A percentile compares a stretch with the other conserved stretches of the same genome.
These are phyloP conservation scores for Picea abies DNA, from an alignment of 83 land plant species.

Conservation along the genomic window DNA sequence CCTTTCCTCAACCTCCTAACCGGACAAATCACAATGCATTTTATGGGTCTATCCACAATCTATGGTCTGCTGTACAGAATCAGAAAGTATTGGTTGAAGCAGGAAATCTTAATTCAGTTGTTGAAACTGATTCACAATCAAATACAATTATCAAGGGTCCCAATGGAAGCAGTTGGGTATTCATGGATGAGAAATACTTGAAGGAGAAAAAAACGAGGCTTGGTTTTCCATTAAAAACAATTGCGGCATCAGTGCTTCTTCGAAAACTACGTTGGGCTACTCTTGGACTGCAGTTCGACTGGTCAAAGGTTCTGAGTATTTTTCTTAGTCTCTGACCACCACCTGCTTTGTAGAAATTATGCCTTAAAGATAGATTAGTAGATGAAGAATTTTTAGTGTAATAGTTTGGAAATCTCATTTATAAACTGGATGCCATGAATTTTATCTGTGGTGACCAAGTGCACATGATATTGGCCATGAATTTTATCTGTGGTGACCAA, in stretches of 20 bases:
- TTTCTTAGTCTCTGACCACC: background rate
- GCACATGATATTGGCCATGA: too few relatives aligned
- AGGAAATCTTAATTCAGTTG: conserved; percentile 12
- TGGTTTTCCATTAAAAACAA: conserved; percentile 31
- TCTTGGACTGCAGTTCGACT: conserved; percentile 95
- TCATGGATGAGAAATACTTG: conserved; percentile 27
- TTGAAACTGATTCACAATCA: background rate
- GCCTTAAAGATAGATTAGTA: too few relatives aligned
- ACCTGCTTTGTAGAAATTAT: background rate
- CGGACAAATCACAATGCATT: conserved; percentile 91
- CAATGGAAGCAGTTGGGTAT: conserved; percentile 27
- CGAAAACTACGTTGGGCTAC: conserved; percentile 98
- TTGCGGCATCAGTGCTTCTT: conserved; percentile 68
- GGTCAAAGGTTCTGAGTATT: conserved; percentile 84
- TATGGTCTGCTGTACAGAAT: conserved; percentile 66
- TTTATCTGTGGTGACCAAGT: background rate
- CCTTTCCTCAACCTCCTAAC: conserved; percentile 93
- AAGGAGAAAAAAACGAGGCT: background rate
- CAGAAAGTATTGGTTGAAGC: conserved; percentile 47
- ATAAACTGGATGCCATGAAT: background rate
- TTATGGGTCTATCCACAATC: conserved; percentile 76
- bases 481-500: too few relatives aligned
- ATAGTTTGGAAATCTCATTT: background rate
- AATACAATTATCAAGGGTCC: background rate
- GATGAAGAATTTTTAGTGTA: background rate